These are phyloP conservation scores for Penicillium cataractarum DNA, from an alignment of 495 filamentous ascomycete species.

Conservation along the genomic window DNA sequence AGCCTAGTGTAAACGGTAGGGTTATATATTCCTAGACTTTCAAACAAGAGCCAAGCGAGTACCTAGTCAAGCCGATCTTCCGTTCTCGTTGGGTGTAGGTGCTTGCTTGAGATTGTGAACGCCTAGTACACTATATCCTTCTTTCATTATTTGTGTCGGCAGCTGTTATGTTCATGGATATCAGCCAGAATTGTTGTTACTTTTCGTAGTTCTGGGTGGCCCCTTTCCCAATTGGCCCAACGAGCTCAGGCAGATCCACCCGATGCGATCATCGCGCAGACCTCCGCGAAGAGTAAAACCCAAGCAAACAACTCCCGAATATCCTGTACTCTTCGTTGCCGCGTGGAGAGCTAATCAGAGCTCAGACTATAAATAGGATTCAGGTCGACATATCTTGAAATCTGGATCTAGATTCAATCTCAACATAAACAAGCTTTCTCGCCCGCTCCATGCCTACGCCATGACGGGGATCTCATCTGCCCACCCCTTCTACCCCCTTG, in stretches of 20 bases:
- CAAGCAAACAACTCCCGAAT: constrained; percentile 1
- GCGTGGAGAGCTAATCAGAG: background rate
- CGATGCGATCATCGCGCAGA: constrained; percentile 2
- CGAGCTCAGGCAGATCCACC: constrained; percentile 12
- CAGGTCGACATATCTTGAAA: background rate
- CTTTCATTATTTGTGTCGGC: background rate
- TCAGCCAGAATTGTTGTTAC: too few relatives aligned
- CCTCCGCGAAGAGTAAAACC: background rate
- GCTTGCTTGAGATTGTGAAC: too few relatives aligned
- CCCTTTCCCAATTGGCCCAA: constrained; percentile 9
- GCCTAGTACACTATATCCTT: too few relatives aligned
- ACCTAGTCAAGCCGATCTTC: too few relatives aligned
- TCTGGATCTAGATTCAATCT: background rate
- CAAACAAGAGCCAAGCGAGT: too few relatives aligned
- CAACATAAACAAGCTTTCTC: constrained; percentile 8
- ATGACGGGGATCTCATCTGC: constrained; percentile 25
- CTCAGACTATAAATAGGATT: background rate
- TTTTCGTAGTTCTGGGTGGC: background rate
- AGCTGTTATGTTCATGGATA: too few relatives aligned
- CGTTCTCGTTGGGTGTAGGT: too few relatives aligned
- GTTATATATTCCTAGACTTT: too few relatives aligned
- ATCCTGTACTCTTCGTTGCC: background rate
- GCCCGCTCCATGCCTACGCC: background rate
- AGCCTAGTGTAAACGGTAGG: too few relatives aligned
- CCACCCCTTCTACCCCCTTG: constrained; percentile 76